Evolutionary conservation across 495 filamentous ascomycete genomes (phyloP), one percentile per base, ranked within the genome.

Genomic region (Apiosordaria backusii): DNA sequence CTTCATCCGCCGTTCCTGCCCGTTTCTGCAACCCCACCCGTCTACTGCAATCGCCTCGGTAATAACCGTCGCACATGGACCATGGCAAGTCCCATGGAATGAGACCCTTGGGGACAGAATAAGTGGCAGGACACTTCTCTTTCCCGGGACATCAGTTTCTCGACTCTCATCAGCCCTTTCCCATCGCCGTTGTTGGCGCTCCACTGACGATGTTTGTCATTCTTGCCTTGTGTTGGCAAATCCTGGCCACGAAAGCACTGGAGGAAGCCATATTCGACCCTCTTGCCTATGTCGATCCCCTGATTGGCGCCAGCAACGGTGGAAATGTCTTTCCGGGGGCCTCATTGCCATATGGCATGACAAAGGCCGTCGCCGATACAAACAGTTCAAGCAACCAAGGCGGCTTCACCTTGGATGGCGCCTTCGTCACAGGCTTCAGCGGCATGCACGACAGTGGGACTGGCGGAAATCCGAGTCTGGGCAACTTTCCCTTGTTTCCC

Each of bases 291-390:
- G 76, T 83, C 67, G 82, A 89, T 73, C 84, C 85, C 29, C 73
- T 89, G 27, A 87, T 89, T 63, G 86, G 86, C 24, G 83, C 81
- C 22, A 82, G 79, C 60, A 83, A 85, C 72, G 87, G 77, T 77
- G 89, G 89, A 5, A 89, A 92, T 82, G 88, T 92, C 19, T 93
- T 93, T 62, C 80, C 90, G 0, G 90, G 90, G 3, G 90, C 90
- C 10, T 89, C 88, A 2, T 70, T 92, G 59, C 90, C 90, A 0
- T 93, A 89, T 74, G 81, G 89, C 58, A 90, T 93, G 85, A 89
- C 87, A 58, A 92, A 92, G 75, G 89, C 90, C 15, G 88, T 91
- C 1, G 86, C 90, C 55, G 90, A 93, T 71, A 88, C 86, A 4
- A 78, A 79, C 40, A 85, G 83, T 29, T 84, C 85, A 62, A 80